Evolutionary conservation across 2,329 filamentous ascomycete genomes (phyloP).

Genomic region (Paecilomyces niveus): DNA sequence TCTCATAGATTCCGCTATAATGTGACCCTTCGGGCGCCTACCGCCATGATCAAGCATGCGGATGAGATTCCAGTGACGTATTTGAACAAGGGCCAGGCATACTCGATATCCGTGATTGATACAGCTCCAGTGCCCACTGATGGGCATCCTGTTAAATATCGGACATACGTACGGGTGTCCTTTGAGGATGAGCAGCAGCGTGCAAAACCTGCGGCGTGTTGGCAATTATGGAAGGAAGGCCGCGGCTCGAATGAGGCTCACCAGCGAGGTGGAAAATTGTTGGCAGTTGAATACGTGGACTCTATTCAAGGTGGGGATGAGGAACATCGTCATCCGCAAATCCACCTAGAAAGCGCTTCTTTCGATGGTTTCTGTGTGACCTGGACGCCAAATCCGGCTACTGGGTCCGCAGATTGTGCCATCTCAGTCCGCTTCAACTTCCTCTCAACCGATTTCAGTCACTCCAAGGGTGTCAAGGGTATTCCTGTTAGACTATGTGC

Average conservation of each 20-base stretch:
- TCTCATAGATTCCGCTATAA: slow-evolving; percentile 69
- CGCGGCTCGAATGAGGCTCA: slow-evolving; percentile 93
- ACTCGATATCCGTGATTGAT: slow-evolving; percentile 78
- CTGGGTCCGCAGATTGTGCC: slow-evolving; percentile 66
- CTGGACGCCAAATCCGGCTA: slow-evolving; percentile 66
- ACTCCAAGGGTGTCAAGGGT: slow-evolving; percentile 96
- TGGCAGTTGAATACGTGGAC: slow-evolving; percentile 91
- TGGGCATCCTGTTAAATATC: slow-evolving; percentile 61
- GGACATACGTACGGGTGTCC: slow-evolving; percentile 88
- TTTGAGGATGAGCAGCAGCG: slow-evolving; percentile 96
- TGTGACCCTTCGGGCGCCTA: slow-evolving; percentile 84
- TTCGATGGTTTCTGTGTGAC: slow-evolving; percentile 91
- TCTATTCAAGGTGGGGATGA: slow-evolving; percentile 49
- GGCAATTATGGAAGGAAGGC: slow-evolving; percentile 94
- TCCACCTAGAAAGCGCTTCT: slow-evolving; percentile 68
- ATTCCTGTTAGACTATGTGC: slow-evolving; percentile 89
- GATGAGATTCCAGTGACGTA: slow-evolving; percentile 97
- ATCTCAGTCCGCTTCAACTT: slow-evolving; percentile 97
- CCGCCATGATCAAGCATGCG: slow-evolving; percentile 80
- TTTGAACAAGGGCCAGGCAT: slow-evolving; percentile 94
- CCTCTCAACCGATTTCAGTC: slow-evolving; percentile 94
- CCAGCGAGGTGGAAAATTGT: slow-evolving; percentile 81
- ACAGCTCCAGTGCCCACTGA: slow-evolving; percentile 57
- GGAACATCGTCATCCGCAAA: slow-evolving; percentile 52
- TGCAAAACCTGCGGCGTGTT: slow-evolving; percentile 71